These are phyloP conservation scores for Vishniacozyma victoriae DNA, from an alignment of 768 basidiomycete species.

Conservation along the genomic window DNA sequence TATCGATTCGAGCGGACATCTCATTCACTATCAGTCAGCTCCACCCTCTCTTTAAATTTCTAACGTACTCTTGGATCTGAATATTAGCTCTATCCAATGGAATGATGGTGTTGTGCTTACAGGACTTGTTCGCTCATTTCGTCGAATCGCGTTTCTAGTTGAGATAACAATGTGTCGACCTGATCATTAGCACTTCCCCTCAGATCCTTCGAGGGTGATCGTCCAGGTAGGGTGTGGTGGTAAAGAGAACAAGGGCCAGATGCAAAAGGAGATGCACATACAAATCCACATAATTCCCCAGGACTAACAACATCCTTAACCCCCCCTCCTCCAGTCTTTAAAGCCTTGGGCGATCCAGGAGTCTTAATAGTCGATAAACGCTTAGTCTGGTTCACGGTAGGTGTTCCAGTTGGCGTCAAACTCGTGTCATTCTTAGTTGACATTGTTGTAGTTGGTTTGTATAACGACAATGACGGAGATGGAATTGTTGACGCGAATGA, in stretches of 20 bases:
- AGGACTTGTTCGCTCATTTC: constrained; percentile 88
- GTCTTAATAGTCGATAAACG: constrained; percentile 23
- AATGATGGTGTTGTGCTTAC: constrained; percentile 14
- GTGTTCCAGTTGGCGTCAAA: constrained; percentile 20
- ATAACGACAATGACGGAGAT: no score
- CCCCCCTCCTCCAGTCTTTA: background rate
- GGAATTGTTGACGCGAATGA: no score
- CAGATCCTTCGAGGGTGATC: no score
- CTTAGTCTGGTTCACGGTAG: constrained; percentile 17
- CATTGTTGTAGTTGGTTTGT: no score
- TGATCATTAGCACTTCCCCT: constrained; percentile 47
- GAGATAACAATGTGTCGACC: constrained; percentile 83
- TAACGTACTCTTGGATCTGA: no score
- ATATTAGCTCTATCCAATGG: background rate
- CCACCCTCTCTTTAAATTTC: no score
- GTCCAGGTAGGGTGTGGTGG: constrained; percentile 2
- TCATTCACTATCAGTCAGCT: constrained; percentile 63
- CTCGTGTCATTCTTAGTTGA: no score
- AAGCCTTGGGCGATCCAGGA: constrained; percentile 5
- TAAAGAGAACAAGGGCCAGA: background rate
- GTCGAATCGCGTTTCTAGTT: constrained; percentile 84
- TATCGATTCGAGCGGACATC: constrained; percentile 87
- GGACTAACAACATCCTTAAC: constrained; percentile 58
- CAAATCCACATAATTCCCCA: constrained; percentile 89
- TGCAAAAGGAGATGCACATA: constrained; percentile 50